Base-by-base conservation (phyloP, 1,284 basidiomycete genomes). In the Leccinum pachyderme region DNA sequence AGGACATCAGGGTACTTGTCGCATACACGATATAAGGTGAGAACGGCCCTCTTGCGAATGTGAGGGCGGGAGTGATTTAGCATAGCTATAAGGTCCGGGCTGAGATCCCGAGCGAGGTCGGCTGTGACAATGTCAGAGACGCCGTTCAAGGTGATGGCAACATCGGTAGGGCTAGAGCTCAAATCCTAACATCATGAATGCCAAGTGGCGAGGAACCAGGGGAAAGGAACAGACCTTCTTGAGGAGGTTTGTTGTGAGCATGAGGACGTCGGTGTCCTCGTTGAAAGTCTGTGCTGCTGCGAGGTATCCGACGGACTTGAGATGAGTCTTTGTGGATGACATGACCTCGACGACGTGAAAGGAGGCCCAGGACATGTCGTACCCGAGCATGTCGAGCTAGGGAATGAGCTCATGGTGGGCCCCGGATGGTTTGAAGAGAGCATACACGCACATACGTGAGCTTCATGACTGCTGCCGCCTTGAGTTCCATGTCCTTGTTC, bases 311-410 rank as follows among this genome's bases (percentile, higher is more conserved):
- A 98, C 89, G 41, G 87, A 87, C 79, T 99, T 99, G 62, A 97
- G 81, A 73, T 98, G 94, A 63, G 89, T 87, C 65, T 87, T 87
- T 2, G 90, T 78, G 2, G 93, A 95, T 29, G 94, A 95, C 97
- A 99, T 99, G 66, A 96, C 93, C 69, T 99, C 97, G 12, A 99
- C 88, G 55, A 99, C 91, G 72, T 97, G 88, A 69, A 98, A 98
- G 6, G 95, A 89, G 32, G 89, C 90, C 88, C 89, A 94, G 62
- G 79, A 81, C 87, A 93, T 93, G 72, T 92, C 89, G 66, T 94
- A 89, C 43, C 93, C 93, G 13, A 96, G 74, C 94, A 96, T 96
- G 66, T 95, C 92, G 61, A 96, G 85, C 91, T 93, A 69, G 44
- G 43, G 31, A 27, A 56, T 60, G 54, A 61, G 51, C 15, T 44